These are phyloP conservation scores for Multifurca ochricompacta DNA, from an alignment of 768 basidiomycete genomes.

Conservation along the genomic window DNA sequence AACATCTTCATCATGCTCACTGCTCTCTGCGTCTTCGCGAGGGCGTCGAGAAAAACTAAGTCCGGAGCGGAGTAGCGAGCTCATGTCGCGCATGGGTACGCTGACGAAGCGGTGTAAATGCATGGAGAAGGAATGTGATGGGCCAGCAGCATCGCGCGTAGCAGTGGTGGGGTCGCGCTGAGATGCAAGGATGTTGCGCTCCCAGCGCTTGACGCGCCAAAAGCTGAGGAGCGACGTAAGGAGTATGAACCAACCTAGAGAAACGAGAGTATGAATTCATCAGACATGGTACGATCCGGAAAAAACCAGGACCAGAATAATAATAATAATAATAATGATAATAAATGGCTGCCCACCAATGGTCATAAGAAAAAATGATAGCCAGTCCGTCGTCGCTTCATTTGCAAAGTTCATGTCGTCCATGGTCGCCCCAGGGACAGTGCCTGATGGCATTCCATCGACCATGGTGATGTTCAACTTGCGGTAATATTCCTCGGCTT, in stretches of 20 bases:
- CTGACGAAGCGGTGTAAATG: slow-evolving; percentile 27
- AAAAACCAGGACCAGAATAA: background rate
- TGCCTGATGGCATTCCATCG: slow-evolving; percentile 12
- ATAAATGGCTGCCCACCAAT: too few relatives aligned
- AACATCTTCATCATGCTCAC: background rate
- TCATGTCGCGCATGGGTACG: slow-evolving; percentile 23
- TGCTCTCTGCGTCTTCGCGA: slow-evolving; percentile 4
- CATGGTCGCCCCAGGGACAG: slow-evolving; percentile 10
- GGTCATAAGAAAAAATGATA: slow-evolving; percentile 93
- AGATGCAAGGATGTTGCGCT: slow-evolving; percentile 62
- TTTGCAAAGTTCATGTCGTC: slow-evolving; percentile 17
- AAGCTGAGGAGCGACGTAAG: slow-evolving; percentile 86
- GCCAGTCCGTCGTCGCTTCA: slow-evolving; percentile 82
- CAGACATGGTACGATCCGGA: background rate
- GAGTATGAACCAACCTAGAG: slow-evolving; percentile 73
- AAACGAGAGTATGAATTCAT: background rate
- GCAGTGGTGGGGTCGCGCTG: slow-evolving; percentile 31
- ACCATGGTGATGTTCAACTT: slow-evolving; percentile 23
- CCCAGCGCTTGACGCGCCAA: slow-evolving; percentile 88
- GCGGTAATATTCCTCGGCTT: slow-evolving; percentile 20
- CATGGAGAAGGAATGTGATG: slow-evolving; percentile 18
- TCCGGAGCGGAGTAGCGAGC: slow-evolving; percentile 27
- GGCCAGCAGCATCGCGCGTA: slow-evolving; percentile 21
- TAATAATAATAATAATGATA: too few relatives aligned
- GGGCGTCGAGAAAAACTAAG: slow-evolving; percentile 24